phyloP scores from a whole-genome alignment of 441 rosid species.

The Sinapis alba region DNA sequence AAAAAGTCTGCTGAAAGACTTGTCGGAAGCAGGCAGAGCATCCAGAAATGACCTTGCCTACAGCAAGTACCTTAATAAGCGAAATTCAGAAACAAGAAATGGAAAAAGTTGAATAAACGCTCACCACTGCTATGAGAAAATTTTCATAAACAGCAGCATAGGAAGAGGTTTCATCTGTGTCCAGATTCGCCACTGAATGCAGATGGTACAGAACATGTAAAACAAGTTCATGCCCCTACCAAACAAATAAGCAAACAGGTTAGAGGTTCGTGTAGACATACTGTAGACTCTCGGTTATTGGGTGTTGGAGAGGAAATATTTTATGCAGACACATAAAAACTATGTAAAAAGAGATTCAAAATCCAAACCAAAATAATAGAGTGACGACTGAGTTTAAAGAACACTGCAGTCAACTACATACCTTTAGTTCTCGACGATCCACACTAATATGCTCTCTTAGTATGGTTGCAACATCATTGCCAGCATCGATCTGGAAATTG shows the following conservation, averaged over 20 bases:
- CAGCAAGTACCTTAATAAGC: slow-evolving; percentile 44
- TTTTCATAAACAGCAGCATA: slow-evolving; percentile 74
- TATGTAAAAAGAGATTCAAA: slow-evolving; percentile 22
- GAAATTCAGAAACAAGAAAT: slow-evolving; percentile 31
- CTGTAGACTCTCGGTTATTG: slow-evolving; percentile 14
- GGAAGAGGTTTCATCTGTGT: slow-evolving; percentile 55
- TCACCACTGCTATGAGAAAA: slow-evolving; percentile 88
- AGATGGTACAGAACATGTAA: slow-evolving; percentile 88
- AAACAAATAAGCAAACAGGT: slow-evolving; percentile 34
- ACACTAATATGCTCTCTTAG: slow-evolving; percentile 74
- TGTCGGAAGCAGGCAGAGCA: slow-evolving; percentile 94
- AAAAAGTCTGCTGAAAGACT: slow-evolving; percentile 94
- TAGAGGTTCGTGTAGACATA: slow-evolving; percentile 21
- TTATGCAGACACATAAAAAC: slow-evolving; percentile 1
- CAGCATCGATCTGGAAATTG: slow-evolving; percentile 75
- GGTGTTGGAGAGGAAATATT: neutral
- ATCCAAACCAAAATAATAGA: slow-evolving; percentile 9
- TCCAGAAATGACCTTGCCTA: slow-evolving; percentile 91
- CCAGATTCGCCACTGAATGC: slow-evolving; percentile 59
- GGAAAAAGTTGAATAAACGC: slow-evolving; percentile 38
- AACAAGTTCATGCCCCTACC: slow-evolving; percentile 97
- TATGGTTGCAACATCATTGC: slow-evolving; percentile 67
- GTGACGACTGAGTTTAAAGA: slow-evolving; percentile 11
- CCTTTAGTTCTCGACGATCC: slow-evolving; percentile 86
- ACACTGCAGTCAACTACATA: slow-evolving; percentile 36